Conservation (phyloP, 345 rosid species). For the Hibiscus syriacus region DNA sequence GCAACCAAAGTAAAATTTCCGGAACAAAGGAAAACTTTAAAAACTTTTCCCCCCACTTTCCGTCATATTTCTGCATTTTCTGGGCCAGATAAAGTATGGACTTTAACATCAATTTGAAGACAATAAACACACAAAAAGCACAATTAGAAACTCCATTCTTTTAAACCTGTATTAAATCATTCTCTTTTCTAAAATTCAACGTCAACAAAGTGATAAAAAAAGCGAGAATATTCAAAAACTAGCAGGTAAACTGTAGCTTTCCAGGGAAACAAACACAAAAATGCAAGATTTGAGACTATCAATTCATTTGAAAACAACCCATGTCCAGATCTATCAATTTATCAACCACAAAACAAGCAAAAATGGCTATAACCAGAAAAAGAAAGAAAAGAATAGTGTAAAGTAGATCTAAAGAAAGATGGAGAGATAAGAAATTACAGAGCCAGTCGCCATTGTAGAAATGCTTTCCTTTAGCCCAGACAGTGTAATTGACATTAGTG, state of each 20-base stretch:
- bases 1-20: not conserved
- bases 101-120: not conserved
- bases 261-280: constrained; percentile 9
- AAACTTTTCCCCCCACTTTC: not conserved
- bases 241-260: not conserved
- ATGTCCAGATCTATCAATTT: constrained; percentile 23
- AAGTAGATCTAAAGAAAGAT: constrained; percentile 27
- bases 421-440: constrained; percentile 36
- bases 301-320: constrained; percentile 3
- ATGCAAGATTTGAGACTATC: not conserved
- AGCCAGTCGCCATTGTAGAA: constrained; percentile 96
- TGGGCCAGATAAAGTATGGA: not conserved
- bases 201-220: too few species aligned
- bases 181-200: too few species aligned
- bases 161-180: too few species aligned
- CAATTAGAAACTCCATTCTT: too few species aligned
- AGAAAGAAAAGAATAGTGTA: not conserved
- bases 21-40: not conserved
- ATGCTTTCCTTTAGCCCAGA: constrained; percentile 75
- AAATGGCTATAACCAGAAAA: not conserved
- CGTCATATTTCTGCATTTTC: constrained; percentile 3
- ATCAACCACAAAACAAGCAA: constrained; percentile 3
- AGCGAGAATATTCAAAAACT: not conserved
- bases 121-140: too few species aligned
- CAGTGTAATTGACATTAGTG: constrained; percentile 60